Percentiles rank a stretch among this genome's conserved stretches.
Conservation (phyloP, 352 stramenopile species). For the Lagenidium sp. region DNA sequence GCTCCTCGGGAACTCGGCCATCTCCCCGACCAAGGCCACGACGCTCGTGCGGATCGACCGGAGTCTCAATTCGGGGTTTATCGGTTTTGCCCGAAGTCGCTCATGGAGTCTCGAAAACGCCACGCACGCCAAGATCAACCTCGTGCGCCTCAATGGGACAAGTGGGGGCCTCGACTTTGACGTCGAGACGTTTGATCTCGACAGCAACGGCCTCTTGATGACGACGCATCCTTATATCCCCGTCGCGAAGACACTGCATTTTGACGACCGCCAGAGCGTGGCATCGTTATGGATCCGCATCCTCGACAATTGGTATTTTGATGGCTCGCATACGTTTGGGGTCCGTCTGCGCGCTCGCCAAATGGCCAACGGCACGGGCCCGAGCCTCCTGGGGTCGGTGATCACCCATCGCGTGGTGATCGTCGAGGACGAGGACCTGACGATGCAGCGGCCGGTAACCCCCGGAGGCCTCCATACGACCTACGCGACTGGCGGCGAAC, state of each 20-base stretch:
- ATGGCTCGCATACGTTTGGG: slow-evolving; percentile 23
- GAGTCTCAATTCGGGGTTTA: slow-evolving; percentile 19
- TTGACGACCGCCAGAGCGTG: slow-evolving; percentile 27
- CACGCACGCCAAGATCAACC: slow-evolving; percentile 23
- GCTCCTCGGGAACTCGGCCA: slow-evolving; percentile 7
- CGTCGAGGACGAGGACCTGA: slow-evolving; percentile 34
- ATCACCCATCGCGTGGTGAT: slow-evolving; percentile 24
- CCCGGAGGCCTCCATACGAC: slow-evolving; percentile 5
- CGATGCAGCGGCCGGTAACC: slow-evolving; percentile 14
- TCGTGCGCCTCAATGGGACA: slow-evolving; percentile 45
- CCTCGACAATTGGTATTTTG: slow-evolving; percentile 34
- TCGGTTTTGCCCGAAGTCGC: slow-evolving; percentile 18
- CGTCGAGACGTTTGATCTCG: slow-evolving; percentile 43
- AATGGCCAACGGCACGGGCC: neutral
- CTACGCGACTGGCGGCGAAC: slow-evolving; percentile 32
- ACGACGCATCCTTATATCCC: slow-evolving; percentile 31
- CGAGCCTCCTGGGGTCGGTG: slow-evolving; percentile 3
- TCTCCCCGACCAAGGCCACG: slow-evolving; percentile 11
- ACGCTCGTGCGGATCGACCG: slow-evolving; percentile 20
- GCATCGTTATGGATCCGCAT: slow-evolving; percentile 28
- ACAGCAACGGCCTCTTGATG: slow-evolving; percentile 5
- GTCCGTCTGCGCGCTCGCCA: slow-evolving; percentile 17
- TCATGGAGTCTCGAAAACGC: slow-evolving; percentile 23
- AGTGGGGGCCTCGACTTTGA: slow-evolving; percentile 22
- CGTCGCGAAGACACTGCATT: slow-evolving; percentile 10